These are phyloP conservation scores for Trebouxia sp. DNA, from an alignment of 139 green algal species.

Conservation along the genomic window DNA sequence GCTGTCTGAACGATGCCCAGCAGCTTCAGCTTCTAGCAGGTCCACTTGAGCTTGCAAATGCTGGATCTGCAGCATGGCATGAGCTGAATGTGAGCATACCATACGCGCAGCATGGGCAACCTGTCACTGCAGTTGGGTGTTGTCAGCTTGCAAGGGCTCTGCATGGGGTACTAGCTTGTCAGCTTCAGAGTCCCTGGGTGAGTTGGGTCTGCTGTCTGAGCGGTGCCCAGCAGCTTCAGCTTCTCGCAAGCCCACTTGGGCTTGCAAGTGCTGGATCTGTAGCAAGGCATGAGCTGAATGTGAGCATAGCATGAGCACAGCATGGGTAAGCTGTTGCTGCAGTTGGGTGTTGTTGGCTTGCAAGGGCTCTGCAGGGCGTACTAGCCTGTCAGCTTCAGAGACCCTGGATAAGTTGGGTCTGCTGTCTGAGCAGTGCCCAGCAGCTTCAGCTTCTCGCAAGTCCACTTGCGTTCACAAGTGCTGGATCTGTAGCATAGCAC, in stretches of 20 bases:
- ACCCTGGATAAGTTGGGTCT: neutral
- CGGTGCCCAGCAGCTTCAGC: neutral
- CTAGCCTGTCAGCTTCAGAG: neutral
- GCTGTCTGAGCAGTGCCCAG: neutral
- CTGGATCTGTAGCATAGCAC: neutral
- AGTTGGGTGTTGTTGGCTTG: neutral
- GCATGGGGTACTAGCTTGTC: neutral
- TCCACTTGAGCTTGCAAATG: slow-evolving; percentile 1
- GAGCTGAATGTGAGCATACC: neutral
- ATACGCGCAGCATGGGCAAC: neutral
- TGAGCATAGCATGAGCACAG: neutral
- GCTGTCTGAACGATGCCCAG: neutral
- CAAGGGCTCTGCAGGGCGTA: neutral
- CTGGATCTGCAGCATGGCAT: slow-evolving; percentile 4
- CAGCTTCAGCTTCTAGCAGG: slow-evolving; percentile 10
- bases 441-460: slow-evolving; percentile 2
- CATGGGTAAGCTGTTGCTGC: neutral
- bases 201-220: neutral
- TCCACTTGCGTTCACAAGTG: neutral
- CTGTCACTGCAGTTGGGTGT: neutral
- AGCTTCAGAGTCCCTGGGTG: neutral
- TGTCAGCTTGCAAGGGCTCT: neutral
- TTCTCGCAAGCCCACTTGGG: neutral
- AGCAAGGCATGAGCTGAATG: neutral
- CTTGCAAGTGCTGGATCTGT: slow-evolving; percentile 2